phyloP scores from a whole-genome alignment of 176 grass and related monocot genomes.

The Oryza meridionalis region DNA sequence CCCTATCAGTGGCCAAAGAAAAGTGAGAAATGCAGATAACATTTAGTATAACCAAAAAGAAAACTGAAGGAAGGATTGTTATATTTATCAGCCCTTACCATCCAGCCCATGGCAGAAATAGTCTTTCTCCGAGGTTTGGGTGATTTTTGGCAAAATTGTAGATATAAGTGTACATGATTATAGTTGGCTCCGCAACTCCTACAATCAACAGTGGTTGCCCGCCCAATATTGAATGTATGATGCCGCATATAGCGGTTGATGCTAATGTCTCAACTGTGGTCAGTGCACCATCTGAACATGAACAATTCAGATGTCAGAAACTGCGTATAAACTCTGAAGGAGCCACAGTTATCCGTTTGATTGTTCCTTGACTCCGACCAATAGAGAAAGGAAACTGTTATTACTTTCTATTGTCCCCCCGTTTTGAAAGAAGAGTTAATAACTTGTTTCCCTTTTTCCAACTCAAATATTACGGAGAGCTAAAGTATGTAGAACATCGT shows the following conservation, averaged over 20 bases:
- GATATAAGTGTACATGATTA: slow-evolving; percentile 84
- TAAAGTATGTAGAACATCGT: neutral
- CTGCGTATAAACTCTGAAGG: neutral
- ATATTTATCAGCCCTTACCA: slow-evolving; percentile 56
- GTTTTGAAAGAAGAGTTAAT: neutral
- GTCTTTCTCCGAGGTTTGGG: slow-evolving; percentile 50
- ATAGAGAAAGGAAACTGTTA: neutral
- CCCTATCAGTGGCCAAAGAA: slow-evolving; percentile 50
- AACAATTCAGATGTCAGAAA: slow-evolving; percentile 15
- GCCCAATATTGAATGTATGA: slow-evolving; percentile 75
- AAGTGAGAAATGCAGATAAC: slow-evolving; percentile 15
- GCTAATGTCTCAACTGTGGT: slow-evolving; percentile 80
- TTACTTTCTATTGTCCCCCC: neutral
- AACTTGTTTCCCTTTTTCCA: neutral
- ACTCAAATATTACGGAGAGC: neutral
- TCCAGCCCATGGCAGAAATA: slow-evolving; percentile 83
- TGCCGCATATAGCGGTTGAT: slow-evolving; percentile 78
- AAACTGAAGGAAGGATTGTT: slow-evolving; percentile 5
- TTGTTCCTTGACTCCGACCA: neutral
- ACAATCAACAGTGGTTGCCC: slow-evolving; percentile 84
- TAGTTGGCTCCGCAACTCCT: slow-evolving; percentile 83
- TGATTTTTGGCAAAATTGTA: slow-evolving; percentile 77
- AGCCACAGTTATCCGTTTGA: neutral
- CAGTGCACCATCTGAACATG: slow-evolving; percentile 66
- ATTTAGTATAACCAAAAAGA: slow-evolving; percentile 11